These are phyloP conservation scores for Pseudogymnoascus verrucosus DNA, from an alignment of 2,329 filamentous ascomycete genomes.

Conservation along the genomic window DNA sequence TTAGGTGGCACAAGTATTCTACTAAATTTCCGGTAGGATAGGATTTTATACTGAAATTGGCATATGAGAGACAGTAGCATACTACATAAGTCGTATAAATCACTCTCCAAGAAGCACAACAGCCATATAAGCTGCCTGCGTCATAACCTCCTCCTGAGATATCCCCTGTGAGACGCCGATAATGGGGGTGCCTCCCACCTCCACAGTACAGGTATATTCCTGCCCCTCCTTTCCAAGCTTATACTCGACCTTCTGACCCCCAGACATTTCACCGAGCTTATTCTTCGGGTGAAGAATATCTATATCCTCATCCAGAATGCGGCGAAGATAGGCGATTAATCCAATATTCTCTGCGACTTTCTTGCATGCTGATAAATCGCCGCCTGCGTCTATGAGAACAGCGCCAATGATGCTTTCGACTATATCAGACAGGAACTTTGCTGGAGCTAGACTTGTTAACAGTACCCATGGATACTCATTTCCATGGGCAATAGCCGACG, in stretches of 20 bases:
- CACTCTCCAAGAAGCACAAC: slow-evolving; percentile 41
- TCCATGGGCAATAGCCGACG: slow-evolving; percentile 40
- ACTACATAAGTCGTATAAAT: not conserved
- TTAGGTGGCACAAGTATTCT: not conserved
- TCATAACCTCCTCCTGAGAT: slow-evolving; percentile 53
- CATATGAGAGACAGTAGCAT: not conserved
- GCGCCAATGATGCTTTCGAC: slow-evolving; percentile 76
- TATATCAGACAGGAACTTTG: slow-evolving; percentile 78
- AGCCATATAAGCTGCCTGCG: slow-evolving; percentile 40
- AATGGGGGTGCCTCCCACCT: slow-evolving; percentile 10
- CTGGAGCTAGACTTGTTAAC: slow-evolving; percentile 55
- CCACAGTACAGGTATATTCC: slow-evolving; percentile 9
- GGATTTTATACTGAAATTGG: not conserved
- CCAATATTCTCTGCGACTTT: slow-evolving; percentile 55
- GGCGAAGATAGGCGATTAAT: slow-evolving; percentile 53
- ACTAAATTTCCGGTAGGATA: too few relatives aligned
- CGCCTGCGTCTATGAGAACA: slow-evolving; percentile 73
- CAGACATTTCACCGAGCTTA: slow-evolving; percentile 53
- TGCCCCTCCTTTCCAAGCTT: slow-evolving; percentile 24
- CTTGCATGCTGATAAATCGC: slow-evolving; percentile 51
- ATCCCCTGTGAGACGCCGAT: slow-evolving; percentile 19
- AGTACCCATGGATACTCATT: slow-evolving; percentile 67
- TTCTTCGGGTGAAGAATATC: slow-evolving; percentile 60
- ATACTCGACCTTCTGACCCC: slow-evolving; percentile 47
- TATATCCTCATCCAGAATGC: slow-evolving; percentile 51